phyloP scores from a whole-genome alignment of 169 alveolate genomes.

The Eimeria necatrix region DNA sequence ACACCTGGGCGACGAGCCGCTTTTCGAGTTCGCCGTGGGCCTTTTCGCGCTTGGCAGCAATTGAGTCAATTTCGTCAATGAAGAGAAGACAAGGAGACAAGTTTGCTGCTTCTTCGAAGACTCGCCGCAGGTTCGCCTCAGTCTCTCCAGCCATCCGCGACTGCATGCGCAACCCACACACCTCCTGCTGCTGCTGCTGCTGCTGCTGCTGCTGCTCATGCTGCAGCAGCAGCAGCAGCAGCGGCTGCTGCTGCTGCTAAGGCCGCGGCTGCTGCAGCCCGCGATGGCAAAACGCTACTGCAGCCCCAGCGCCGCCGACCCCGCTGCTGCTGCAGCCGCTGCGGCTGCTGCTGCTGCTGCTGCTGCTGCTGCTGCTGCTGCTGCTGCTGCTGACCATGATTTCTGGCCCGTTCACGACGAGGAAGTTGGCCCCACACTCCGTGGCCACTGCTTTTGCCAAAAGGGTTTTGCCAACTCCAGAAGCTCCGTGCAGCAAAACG shows the following conservation, averaged over 20 bases:
- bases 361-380: neutral
- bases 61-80: slow-evolving; percentile 99
- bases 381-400: slow-evolving; percentile 69
- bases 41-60: slow-evolving; percentile 98
- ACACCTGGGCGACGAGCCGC: slow-evolving; percentile 78
- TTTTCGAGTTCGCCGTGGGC: slow-evolving; percentile 72
- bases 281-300: neutral
- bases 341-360: slow-evolving; percentile 35
- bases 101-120: slow-evolving; percentile 96
- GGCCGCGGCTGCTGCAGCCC: too few relatives aligned
- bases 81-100: slow-evolving; percentile 98
- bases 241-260: too few relatives aligned
- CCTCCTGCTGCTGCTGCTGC: slow-evolving; percentile 8
- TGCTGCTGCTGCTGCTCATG: too few relatives aligned
- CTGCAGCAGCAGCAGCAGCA: too few relatives aligned
- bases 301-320: neutral
- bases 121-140: slow-evolving; percentile 98
- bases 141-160: slow-evolving; percentile 99
- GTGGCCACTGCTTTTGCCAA: slow-evolving; percentile 99
- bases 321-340: neutral
- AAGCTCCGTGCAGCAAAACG: slow-evolving; percentile 81
- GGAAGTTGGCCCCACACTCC: slow-evolving; percentile 87
- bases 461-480: slow-evolving; percentile 97
- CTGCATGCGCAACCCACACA: too few relatives aligned
- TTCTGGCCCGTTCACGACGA: slow-evolving; percentile 81